Base-by-base conservation (phyloP, 106 monocot genomes). In the Acorus gramineus region DNA sequence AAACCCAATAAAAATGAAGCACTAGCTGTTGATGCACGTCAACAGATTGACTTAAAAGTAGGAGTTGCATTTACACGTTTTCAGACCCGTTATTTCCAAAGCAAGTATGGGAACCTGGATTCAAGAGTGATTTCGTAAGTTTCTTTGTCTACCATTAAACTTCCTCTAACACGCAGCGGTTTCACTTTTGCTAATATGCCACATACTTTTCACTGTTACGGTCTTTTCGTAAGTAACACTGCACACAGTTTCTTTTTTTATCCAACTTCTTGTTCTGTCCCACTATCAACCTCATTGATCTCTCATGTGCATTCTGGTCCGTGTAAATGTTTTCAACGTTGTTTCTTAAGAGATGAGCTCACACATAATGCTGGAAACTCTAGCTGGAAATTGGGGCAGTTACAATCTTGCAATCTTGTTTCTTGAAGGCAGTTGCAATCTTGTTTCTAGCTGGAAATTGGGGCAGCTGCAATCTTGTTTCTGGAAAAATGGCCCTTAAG, bases 91-190 rank as follows among this genome's bases (percentile, higher is more conserved):
- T 96, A 90, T 77, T 96, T 96, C 65, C 95, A 96, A 75, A 90
- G 95, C 59, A 96, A 90, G 76, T 96, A 96, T 77, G 95, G 95
- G 51, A 96, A 96, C 62, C 95, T 96, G 71, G 95, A 96, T 73
- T 90, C 95, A 13, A 84, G 85, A 72, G 87, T 96, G 13, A 96
- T 96, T 63, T 96, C 95, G 95, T 96, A 82, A 78, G 80, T 76
- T 44, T 43, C 54, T 59, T 9, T 8, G 63, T 2, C 4, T 50
- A 13, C 52, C 9, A 14, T 50, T 52, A 28, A 28, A 28, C 28
- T 28, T 28, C 28, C 28, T 28, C 28, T 28, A 28, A 28, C 28
- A 28, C 28, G 28, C 28, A 28, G 28, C 28, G 1, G 0, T 28
- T 28, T 28, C 28, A 28, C 28, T 28, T 28, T 28, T 28, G 28